phyloP scores from a whole-genome alignment of 2,329 filamentous ascomycete species.

The Ascosphaera aggregata region DNA sequence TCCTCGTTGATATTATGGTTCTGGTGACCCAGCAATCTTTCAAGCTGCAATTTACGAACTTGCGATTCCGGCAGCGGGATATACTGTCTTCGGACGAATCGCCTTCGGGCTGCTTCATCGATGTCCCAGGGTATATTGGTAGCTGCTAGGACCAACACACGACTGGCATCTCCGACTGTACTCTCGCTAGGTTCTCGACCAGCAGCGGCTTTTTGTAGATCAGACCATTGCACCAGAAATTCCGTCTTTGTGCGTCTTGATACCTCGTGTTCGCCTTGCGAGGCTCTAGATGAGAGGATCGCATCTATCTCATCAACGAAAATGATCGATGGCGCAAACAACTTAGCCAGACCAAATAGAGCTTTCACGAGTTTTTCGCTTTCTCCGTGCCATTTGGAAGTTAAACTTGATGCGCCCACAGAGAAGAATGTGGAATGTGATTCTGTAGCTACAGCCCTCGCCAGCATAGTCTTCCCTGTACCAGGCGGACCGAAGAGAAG shows the following conservation, averaged over 20 bases:
- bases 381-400: constrained; percentile 99
- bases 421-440: constrained; percentile 99
- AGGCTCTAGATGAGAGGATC: constrained; percentile 68
- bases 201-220: constrained; percentile 75
- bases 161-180: constrained; percentile 84
- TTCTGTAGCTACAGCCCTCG: constrained; percentile 93
- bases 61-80: constrained; percentile 76
- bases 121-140: constrained; percentile 99
- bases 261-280: constrained; percentile 96
- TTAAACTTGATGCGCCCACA: constrained; percentile 87
- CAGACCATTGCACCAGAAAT: constrained; percentile 92
- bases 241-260: constrained; percentile 97
- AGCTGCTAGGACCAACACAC: constrained; percentile 81
- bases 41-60: constrained; percentile 85
- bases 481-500: constrained; percentile 87
- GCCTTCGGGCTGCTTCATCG: constrained; percentile 80
- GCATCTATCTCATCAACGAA: constrained; percentile 98
- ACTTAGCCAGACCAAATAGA: constrained; percentile 90
- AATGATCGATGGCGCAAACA: constrained; percentile 95
- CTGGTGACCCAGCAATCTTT: constrained; percentile 78
- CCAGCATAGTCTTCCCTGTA: constrained; percentile 92
- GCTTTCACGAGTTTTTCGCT: constrained; percentile 93
- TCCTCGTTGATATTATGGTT: constrained; percentile 57
- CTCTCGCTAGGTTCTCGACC: constrained; percentile 93
- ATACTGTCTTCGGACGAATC: constrained; percentile 90